Base-by-base conservation (phyloP, 208 protist genomes). In the Balamuthia mandrillaris region DNA sequence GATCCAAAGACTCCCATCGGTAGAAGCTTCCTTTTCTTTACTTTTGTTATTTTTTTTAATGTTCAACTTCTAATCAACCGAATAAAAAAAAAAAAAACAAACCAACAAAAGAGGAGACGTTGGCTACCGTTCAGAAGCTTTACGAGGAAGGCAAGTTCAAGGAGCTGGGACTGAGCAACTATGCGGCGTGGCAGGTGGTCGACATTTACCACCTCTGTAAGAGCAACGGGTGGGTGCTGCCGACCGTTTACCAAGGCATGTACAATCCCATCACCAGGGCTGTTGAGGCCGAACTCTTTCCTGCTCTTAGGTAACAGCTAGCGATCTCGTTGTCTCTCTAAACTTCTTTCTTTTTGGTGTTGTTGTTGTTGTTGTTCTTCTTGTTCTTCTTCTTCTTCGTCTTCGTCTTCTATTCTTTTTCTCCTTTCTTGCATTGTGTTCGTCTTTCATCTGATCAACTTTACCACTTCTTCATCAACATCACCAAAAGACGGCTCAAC, bases 161-260 rank as follows among this genome's bases (percentile, higher is more conserved):
- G 72, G 72, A 81, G 52, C 60, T 81, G 18, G 72, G 72, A 16
- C 24, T 81, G 1, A 81, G 72, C 72, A 81, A 81, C 47, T 81
- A 37, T 31, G 42, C 72, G 10, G 41, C 72, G 29, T 81, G 72
- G 72, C 72, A 81, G 35, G 72, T 81, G 12, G 72, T 81, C 4
- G 72, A 81, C 29, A 61, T 81, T 16, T 81, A 81, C 27, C 72
- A 81, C 29, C 37, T 81, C 41, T 81, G 72, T 51, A 81, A 81
- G 33, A 27, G 47, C 29, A 81, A 81, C 29, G 52, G 72, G 1
- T 81, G 72, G 72, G 47, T 81, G 3, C 47, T 81, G 16, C 72
- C 72, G 29, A 81, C 72, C 18, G 52, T 81, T 21, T 81, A 81
- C 27, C 72, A 81, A 27, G 72, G 72, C 7, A 81, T 81, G 72